Conservation (phyloP, 768 basidiomycete genomes). For the Leccinellum rugosiceps region DNA sequence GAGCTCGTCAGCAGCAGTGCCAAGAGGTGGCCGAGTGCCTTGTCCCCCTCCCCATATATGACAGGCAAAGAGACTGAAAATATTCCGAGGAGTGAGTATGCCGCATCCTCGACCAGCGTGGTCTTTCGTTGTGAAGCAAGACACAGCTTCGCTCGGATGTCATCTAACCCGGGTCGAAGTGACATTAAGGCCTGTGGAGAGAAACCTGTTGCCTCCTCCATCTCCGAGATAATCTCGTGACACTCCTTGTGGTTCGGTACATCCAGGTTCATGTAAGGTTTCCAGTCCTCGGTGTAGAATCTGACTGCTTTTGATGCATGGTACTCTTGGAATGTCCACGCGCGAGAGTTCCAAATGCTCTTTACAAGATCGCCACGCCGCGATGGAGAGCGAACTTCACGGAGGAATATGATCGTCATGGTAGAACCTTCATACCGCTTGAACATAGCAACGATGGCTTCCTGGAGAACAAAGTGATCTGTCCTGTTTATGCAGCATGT, state of each 20-base stretch:
- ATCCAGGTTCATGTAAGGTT: not conserved
- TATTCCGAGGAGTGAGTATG: not conserved
- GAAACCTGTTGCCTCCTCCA: not conserved
- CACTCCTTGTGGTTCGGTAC: not conserved
- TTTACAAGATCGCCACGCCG: not conserved
- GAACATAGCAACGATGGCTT: not conserved
- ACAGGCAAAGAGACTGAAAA: not conserved
- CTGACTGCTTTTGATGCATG: not conserved
- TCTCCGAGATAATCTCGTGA: not conserved
- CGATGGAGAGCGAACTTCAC: not conserved
- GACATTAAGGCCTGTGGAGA: not conserved
- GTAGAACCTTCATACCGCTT: not conserved
- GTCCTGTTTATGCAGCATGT: not conserved
- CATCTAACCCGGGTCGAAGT: not conserved
- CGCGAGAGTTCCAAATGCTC: not conserved
- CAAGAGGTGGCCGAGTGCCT: not conserved
- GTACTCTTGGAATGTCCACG: not conserved
- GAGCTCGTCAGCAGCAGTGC: not conserved
- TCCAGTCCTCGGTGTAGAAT: not conserved
- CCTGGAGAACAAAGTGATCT: not conserved
- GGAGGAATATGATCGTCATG: not conserved
- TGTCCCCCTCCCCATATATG: not conserved
- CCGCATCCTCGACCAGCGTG: not conserved
- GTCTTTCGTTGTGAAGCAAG: not conserved
- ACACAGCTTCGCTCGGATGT: not conserved